Base-by-base conservation (phyloP, 805 yeast species). In the Isabelozyma heimii region DNA sequence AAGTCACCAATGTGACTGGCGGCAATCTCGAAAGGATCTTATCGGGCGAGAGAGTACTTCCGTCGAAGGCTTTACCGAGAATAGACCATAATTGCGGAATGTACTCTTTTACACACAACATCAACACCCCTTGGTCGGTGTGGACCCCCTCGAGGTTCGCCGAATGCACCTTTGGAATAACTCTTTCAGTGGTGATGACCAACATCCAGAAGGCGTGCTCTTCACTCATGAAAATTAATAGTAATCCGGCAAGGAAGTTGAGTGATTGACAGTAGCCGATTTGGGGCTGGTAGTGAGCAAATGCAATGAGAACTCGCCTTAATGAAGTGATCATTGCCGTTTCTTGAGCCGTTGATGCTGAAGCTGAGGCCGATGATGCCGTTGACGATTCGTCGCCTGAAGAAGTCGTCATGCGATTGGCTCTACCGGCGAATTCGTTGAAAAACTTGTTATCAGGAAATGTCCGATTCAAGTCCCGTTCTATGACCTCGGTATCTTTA, bases 251-350 rank as follows among this genome's bases (percentile, higher is more conserved):
- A 40, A 94, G 76, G 65, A 94, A 94, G 60, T 94, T 94, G 62
- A 94, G 78, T 13, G 97, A 89, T 64, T 94, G 99, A 67, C 99
- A 94, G 70, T 94, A 94, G 1, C 99, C 99, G 43, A 91, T 89
- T 37, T 84, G 82, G 0, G 98, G 97, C 59, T 84, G 89, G 61
- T 87, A 88, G 12, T 84, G 79, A 2, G 97, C 85, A 65, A 92
- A 92, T 16, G 96, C 90, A 17, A 82, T 77, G 40, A 92, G 73
- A 0, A 92, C 96, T 43, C 97, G 73, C 51, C 98, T 78, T 43
- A 92, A 70, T 0, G 94, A 77, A 50, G 79, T 76, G 39, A 91
- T 80, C 74, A 87, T 71, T 0, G 82, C 78, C 1, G 89, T 79
- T 56, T 89, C 96, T 8, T 65, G 72, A 2, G 44, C 48, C 4